These are phyloP conservation scores for Monilinia aucupariae DNA, from an alignment of 2,329 filamentous ascomycete genomes.

Conservation along the genomic window DNA sequence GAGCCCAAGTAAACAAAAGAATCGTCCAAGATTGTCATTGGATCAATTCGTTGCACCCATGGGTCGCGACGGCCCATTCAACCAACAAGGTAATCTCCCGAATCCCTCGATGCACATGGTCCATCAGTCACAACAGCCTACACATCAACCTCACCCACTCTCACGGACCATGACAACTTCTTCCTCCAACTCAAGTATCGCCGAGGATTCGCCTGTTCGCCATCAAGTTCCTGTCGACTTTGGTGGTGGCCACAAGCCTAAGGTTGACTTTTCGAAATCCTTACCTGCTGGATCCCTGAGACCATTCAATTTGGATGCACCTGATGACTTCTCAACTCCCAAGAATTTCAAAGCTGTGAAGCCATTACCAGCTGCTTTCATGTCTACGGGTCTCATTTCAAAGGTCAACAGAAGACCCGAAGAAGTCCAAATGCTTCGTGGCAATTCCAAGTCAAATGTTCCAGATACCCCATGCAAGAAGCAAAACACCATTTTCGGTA, in stretches of 20 bases:
- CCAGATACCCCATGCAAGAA: constrained; percentile 97
- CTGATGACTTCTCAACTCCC: constrained; percentile 64
- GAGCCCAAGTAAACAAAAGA: constrained; percentile 52
- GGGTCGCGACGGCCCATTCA: constrained; percentile 60
- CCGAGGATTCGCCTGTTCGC: constrained; percentile 61
- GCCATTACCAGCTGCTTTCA: constrained; percentile 77
- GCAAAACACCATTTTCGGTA: constrained; percentile 64
- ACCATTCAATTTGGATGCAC: constrained; percentile 38
- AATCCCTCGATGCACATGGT: constrained; percentile 50
- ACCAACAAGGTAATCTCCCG: constrained; percentile 46
- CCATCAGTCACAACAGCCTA: constrained; percentile 33
- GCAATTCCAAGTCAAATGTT: constrained; percentile 60
- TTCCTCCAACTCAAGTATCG: constrained; percentile 72
- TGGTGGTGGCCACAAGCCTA: constrained; percentile 47
- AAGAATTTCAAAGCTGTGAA: constrained; percentile 70
- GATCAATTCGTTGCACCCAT: constrained; percentile 69
- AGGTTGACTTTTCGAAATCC: constrained; percentile 65
- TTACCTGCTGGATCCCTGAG: constrained; percentile 61
- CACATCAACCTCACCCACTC: constrained; percentile 68
- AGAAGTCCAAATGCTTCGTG: constrained; percentile 47
- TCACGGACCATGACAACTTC: constrained; percentile 84
- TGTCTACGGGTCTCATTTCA: constrained; percentile 89
- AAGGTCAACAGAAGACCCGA: constrained; percentile 87
- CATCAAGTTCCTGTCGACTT: constrained; percentile 51
- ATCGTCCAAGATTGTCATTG: constrained; percentile 67